Evolutionary conservation across 768 basidiomycete genomes (phyloP).

Genomic region (Polyporus arcularius): DNA sequence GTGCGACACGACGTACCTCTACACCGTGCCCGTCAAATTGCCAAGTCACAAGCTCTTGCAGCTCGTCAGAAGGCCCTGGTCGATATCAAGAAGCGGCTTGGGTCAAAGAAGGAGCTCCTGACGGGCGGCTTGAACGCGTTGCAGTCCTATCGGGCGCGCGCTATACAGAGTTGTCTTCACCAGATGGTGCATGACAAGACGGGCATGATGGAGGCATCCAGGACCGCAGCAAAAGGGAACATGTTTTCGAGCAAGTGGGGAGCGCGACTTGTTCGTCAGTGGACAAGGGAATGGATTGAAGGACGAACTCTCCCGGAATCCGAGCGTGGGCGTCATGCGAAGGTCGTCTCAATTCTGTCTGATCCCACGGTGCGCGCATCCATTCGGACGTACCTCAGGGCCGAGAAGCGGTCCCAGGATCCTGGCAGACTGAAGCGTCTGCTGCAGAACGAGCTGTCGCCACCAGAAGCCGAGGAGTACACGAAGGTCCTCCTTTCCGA

Average conservation of each 20-base stretch:
- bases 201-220: background rate
- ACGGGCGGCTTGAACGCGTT: background rate
- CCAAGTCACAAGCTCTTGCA: too few relatives aligned
- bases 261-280: conserved; percentile 15
- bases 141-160: background rate
- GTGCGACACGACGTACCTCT: too few relatives aligned
- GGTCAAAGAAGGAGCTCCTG: background rate
- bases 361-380: conserved; percentile 17
- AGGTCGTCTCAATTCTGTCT: conserved; percentile 17
- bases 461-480: conserved; percentile 14
- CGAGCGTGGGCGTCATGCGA: conserved; percentile 16
- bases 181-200: background rate
- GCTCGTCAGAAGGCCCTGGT: background rate
- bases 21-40: too few relatives aligned
- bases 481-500: background rate
- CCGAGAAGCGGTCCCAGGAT: conserved; percentile 23
- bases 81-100: background rate
- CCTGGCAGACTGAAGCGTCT: conserved; percentile 17
- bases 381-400: conserved; percentile 16
- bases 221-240: background rate
- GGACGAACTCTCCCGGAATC: conserved; percentile 16
- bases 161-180: background rate
- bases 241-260: conserved; percentile 11
- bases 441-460: conserved; percentile 14
- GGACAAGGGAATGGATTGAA: conserved; percentile 17